phyloP scores from a whole-genome alignment of 345 rosid genomes.

The Turnera subulata region DNA sequence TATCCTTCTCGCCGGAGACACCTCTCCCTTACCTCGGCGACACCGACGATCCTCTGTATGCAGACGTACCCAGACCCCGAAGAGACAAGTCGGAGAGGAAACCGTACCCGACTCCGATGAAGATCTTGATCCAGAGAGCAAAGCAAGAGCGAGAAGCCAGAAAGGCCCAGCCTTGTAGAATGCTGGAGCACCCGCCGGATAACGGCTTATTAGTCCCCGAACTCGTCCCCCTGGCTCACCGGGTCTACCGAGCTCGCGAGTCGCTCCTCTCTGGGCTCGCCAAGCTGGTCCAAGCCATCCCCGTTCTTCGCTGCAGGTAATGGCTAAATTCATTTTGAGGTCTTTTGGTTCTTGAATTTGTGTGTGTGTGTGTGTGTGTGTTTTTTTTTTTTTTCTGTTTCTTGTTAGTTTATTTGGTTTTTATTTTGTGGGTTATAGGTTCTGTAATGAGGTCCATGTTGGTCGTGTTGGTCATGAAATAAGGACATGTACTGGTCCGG shows the following conservation, averaged over 20 bases:
- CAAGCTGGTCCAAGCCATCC: conserved; percentile 39
- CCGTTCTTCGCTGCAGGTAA: conserved; percentile 72
- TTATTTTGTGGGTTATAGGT: conserved; percentile 5
- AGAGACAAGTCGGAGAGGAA: conserved; percentile 75
- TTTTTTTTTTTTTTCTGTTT: background rate
- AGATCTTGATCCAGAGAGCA: conserved; percentile 55
- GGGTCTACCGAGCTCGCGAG: conserved; percentile 49
- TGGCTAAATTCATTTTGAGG: background rate
- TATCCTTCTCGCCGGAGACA: conserved; percentile 12
- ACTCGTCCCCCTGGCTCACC: conserved; percentile 59
- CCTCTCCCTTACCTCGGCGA: background rate
- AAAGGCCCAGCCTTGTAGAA: conserved; percentile 60
- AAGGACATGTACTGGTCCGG: conserved; percentile 70
- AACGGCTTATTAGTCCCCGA: conserved; percentile 77
- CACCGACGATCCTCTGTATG: conserved; percentile 40
- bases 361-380: background rate
- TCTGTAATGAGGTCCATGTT: conserved; percentile 16
- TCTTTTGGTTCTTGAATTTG: background rate
- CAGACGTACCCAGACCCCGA: conserved; percentile 66
- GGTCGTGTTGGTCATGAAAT: conserved; percentile 61
- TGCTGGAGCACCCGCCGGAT: conserved; percentile 65
- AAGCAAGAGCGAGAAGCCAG: conserved; percentile 63
- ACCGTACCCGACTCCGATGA: conserved; percentile 77
- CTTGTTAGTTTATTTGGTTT: background rate
- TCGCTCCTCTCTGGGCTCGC: conserved; percentile 51